Percentiles rank a stretch among this genome's conserved stretches.
phyloP scores from a whole-genome alignment of 345 rosid genomes.

The Salix brachista region DNA sequence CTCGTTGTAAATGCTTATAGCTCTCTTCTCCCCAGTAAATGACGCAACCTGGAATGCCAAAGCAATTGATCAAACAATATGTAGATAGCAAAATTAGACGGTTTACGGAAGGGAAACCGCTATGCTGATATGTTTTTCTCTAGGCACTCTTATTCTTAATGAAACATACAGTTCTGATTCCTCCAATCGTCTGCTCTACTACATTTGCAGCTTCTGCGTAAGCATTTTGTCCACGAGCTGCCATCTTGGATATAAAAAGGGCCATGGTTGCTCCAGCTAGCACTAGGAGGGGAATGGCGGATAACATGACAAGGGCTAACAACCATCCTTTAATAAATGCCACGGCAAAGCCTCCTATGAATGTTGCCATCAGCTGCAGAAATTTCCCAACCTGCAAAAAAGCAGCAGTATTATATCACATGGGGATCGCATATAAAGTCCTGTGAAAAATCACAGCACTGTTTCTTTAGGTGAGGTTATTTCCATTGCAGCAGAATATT shows the following conservation, averaged over 20 bases:
- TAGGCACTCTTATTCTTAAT: not conserved
- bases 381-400: constrained; percentile 31
- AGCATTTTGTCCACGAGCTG: constrained; percentile 25
- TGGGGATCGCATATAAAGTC: not conserved
- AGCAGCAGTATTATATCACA: not conserved
- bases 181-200: constrained; percentile 27
- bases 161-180: constrained; percentile 27
- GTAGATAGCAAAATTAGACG: not conserved
- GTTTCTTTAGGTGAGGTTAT: not conserved
- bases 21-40: constrained; percentile 62
- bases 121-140: not conserved
- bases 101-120: not conserved
- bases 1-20: constrained; percentile 45
- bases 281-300: constrained; percentile 28
- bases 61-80: not conserved
- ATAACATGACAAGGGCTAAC: constrained; percentile 25
- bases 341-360: constrained; percentile 24
- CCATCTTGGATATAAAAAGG: constrained; percentile 20
- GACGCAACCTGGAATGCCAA: constrained; percentile 56
- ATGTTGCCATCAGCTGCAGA: constrained; percentile 26
- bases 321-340: constrained; percentile 33
- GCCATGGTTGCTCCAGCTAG: constrained; percentile 20
- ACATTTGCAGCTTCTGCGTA: constrained; percentile 26
- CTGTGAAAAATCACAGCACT: not conserved
- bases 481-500: not conserved